Evolutionary conservation across 2,329 filamentous ascomycete genomes (phyloP).

Genomic region (Shiraia sp.): DNA sequence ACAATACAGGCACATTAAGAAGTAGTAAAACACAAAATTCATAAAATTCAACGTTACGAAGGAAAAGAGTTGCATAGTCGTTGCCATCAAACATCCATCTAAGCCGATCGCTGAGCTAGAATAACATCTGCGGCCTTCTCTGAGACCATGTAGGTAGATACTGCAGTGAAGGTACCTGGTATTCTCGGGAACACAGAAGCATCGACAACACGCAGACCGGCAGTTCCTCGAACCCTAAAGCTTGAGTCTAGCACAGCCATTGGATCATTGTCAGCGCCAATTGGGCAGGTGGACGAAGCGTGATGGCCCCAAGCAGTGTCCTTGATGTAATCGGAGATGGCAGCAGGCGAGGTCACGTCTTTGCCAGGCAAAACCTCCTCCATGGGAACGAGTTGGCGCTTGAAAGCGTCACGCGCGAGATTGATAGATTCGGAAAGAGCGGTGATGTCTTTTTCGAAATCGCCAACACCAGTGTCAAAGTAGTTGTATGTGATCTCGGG

Average conservation of each 20-base stretch:
- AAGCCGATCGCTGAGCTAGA: constrained; percentile 25
- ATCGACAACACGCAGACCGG: constrained; percentile 55
- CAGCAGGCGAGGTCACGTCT: constrained; percentile 44
- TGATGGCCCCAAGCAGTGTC: constrained; percentile 55
- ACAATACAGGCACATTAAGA: no score
- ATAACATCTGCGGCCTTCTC: constrained; percentile 68
- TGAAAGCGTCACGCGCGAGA: constrained; percentile 53
- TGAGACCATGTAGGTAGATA: constrained; percentile 60
- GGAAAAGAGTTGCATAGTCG: no score
- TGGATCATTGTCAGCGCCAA: constrained; percentile 55
- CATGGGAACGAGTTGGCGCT: constrained; percentile 40
- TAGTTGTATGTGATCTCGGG: constrained; percentile 59
- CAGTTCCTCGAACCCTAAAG: constrained; percentile 56
- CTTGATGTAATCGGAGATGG: constrained; percentile 34
- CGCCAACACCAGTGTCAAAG: constrained; percentile 57
- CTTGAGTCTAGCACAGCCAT: constrained; percentile 60
- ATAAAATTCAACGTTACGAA: no score
- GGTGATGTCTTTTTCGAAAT: constrained; percentile 60
- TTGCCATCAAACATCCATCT: neutral
- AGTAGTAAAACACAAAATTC: no score
- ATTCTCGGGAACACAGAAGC: constrained; percentile 36
- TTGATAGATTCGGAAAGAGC: constrained; percentile 59
- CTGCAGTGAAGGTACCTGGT: constrained; percentile 58
- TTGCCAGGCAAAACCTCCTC: constrained; percentile 54
- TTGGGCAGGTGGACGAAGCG: constrained; percentile 61